Conservation (phyloP, 495 filamentous ascomycete genomes). For the Tetracladium setigerum region DNA sequence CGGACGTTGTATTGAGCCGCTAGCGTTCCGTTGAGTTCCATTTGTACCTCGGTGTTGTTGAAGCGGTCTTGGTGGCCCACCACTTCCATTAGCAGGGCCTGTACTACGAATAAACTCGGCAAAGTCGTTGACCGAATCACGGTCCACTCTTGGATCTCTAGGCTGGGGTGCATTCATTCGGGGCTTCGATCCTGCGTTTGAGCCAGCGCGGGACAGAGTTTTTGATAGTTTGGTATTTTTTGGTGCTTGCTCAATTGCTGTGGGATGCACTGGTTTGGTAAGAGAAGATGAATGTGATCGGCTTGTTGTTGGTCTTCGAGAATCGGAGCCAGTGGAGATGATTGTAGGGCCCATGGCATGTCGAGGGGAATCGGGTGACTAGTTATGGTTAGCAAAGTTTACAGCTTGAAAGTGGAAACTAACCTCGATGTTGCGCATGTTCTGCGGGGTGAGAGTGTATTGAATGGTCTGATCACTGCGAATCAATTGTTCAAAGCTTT, state of each 20-base stretch:
- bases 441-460: conserved; percentile 86
- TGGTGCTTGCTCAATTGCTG: conserved; percentile 22
- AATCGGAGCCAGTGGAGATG: conserved; percentile 1
- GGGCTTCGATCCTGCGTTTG: conserved; percentile 24
- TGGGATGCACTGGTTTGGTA: conserved; percentile 29
- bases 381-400: conserved; percentile 1
- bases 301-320: conserved; percentile 11
- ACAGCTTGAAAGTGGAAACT: background rate
- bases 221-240: conserved; percentile 20
- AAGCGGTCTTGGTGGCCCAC: conserved; percentile 5
- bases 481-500: conserved; percentile 77
- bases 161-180: conserved; percentile 35
- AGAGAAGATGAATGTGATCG: conserved; percentile 27
- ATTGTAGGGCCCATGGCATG: background rate
- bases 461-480: conserved; percentile 87
- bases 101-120: conserved; percentile 82
- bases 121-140: conserved; percentile 65
- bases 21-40: conserved; percentile 15
- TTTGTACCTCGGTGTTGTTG: conserved; percentile 10
- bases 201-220: conserved; percentile 23
- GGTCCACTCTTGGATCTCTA: conserved; percentile 57
- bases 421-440: conserved; percentile 72
- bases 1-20: conserved; percentile 6
- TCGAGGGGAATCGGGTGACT: conserved; percentile 17
- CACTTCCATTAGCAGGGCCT: conserved; percentile 45